Percentiles rank a stretch among this genome's conserved stretches.
These are phyloP conservation scores for Colletotrichum sp. DNA, from an alignment of 2,329 filamentous ascomycete genomes.

Conservation along the genomic window DNA sequence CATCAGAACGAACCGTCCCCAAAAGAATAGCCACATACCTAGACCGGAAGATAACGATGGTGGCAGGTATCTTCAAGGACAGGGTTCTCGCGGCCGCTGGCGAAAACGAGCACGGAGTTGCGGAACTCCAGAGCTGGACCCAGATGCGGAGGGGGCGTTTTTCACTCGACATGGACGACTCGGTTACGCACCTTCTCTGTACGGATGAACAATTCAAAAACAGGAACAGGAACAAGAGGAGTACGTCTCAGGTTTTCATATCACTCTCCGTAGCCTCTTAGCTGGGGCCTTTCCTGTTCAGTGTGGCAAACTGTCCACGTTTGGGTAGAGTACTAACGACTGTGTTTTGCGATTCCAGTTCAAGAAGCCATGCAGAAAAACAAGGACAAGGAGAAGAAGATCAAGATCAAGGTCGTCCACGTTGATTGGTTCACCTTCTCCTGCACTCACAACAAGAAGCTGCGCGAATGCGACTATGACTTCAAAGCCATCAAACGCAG, in stretches of 20 bases:
- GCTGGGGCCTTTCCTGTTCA: neutral
- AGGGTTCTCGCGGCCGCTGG: constrained; percentile 64
- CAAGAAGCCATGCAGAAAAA: constrained; percentile 37
- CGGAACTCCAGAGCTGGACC: constrained; percentile 72
- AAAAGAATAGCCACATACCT: neutral
- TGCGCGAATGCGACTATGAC: constrained; percentile 45
- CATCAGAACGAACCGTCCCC: neutral
- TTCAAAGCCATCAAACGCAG: constrained; percentile 27
- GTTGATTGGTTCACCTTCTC: constrained; percentile 61
- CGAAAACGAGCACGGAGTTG: constrained; percentile 48
- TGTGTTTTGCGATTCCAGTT: constrained; percentile 29
- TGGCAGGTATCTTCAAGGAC: constrained; percentile 52
- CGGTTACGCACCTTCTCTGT: constrained; percentile 77
- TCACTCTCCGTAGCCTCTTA: neutral
- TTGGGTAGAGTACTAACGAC: neutral
- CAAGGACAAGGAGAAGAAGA: constrained; percentile 27
- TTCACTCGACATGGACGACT: constrained; percentile 50
- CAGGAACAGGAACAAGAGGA: neutral
- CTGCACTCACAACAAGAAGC: constrained; percentile 28
- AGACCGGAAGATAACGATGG: neutral
- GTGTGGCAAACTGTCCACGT: neutral
- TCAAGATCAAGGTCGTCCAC: constrained; percentile 44
- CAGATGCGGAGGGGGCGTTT: constrained; percentile 65
- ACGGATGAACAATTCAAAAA: constrained; percentile 64
- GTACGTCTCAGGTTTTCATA: neutral